These are phyloP conservation scores for Colletotrichum aenigma DNA, from an alignment of 2,329 filamentous ascomycete genomes.

Conservation along the genomic window DNA sequence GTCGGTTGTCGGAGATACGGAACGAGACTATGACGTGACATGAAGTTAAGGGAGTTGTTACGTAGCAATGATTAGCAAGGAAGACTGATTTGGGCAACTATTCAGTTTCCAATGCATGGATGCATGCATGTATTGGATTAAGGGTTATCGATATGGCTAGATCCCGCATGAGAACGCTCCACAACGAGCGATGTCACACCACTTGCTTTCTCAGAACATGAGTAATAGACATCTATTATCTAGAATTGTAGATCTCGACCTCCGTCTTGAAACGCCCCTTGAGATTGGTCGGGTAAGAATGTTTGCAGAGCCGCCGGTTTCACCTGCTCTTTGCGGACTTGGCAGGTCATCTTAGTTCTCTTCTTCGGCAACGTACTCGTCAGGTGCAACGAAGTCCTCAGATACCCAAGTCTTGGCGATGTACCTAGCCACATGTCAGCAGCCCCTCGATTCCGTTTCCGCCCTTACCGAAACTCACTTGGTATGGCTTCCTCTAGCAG, in stretches of 20 bases:
- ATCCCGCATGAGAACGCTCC: background rate
- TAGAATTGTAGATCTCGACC: background rate
- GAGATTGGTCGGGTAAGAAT: background rate
- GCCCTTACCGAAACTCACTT: conserved; percentile 50
- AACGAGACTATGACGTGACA: background rate
- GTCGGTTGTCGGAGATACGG: rapidly evolving
- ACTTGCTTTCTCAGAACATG: background rate
- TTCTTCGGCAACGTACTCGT: conserved; percentile 34
- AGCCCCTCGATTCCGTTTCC: background rate
- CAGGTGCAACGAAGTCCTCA: conserved; percentile 40
- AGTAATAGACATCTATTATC: background rate
- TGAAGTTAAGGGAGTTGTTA: background rate
- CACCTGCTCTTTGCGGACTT: background rate
- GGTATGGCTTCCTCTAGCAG: conserved; percentile 68
- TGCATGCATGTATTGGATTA: background rate
- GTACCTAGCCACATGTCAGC: conserved; percentile 36
- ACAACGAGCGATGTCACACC: background rate
- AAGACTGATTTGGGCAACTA: background rate
- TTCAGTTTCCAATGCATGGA: background rate
- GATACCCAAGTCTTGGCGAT: conserved; percentile 41
- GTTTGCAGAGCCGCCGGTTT: too few relatives aligned
- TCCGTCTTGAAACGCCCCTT: rapidly evolving
- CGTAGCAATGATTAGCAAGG: rapidly evolving
- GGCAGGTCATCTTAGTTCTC: conserved; percentile 10
- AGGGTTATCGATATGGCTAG: rapidly evolving